phyloP scores from a whole-genome alignment of 2,329 filamentous ascomycete species.

The Clonostachys solani region DNA sequence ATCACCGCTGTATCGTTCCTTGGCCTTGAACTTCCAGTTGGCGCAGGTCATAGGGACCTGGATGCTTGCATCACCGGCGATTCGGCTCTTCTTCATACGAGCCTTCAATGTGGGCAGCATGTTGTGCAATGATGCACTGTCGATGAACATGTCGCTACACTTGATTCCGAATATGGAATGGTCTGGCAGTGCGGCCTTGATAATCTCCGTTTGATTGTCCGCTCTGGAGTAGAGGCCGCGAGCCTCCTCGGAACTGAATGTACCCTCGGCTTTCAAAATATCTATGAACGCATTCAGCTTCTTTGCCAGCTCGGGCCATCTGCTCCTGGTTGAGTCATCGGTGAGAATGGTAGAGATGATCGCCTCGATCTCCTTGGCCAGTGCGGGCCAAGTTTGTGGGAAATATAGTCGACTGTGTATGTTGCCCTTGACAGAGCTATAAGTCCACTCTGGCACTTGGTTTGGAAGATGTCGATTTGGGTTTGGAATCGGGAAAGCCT shows the following conservation, averaged over 20 bases:
- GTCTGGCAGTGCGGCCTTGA: too few species aligned
- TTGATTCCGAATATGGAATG: conserved; percentile 6
- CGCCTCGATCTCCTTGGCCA: conserved; percentile 7
- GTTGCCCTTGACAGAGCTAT: conserved; percentile 10
- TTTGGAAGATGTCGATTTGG: conserved; percentile 2
- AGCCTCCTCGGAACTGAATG: background rate
- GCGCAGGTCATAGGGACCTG: background rate
- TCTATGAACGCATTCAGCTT: too few species aligned
- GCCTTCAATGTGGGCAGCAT: conserved; percentile 1
- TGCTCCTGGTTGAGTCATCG: background rate
- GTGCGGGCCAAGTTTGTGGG: conserved; percentile 8
- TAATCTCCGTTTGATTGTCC: too few species aligned
- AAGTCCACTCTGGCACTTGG: conserved; percentile 12
- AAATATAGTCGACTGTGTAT: conserved; percentile 11
- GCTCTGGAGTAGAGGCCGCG: background rate
- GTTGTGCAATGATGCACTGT: background rate
- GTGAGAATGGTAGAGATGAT: conserved; percentile 3
- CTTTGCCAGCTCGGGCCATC: background rate
- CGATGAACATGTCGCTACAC: conserved; percentile 7
- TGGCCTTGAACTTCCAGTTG: conserved; percentile 4
- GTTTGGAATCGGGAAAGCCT: conserved; percentile 14
- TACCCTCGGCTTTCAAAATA: background rate
- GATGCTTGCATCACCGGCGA: background rate
- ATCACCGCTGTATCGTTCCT: conserved; percentile 8
- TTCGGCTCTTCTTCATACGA: background rate